These are phyloP conservation scores for Aspergillus bombycis DNA, from an alignment of 2,329 filamentous ascomycete genomes.

Conservation along the genomic window DNA sequence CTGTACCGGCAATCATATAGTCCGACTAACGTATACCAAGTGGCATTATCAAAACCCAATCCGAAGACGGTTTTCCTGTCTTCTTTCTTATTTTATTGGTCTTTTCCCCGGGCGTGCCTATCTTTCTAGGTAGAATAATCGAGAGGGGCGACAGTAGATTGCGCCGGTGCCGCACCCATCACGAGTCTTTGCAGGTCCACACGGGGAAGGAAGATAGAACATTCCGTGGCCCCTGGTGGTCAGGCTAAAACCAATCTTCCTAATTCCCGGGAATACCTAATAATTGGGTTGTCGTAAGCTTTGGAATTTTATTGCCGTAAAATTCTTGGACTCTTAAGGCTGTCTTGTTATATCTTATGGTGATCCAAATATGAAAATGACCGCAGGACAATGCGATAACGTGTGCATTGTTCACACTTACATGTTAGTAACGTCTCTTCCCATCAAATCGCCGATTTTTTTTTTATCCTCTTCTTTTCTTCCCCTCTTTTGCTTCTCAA, in stretches of 20 bases:
- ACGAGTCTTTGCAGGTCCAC: neutral
- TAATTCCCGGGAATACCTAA: constrained; percentile 22
- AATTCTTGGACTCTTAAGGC: neutral
- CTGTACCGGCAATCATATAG: neutral
- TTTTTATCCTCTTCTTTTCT: too few species aligned
- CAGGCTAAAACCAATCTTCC: constrained; percentile 23
- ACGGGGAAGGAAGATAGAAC: constrained; percentile 23
- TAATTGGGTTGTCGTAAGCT: constrained; percentile 14
- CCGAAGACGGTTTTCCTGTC: neutral
- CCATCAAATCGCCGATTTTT: neutral
- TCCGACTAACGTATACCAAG: neutral
- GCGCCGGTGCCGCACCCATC: neutral
- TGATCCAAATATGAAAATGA: neutral
- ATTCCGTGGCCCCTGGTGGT: constrained; percentile 23
- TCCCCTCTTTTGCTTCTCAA: neutral
- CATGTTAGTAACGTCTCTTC: neutral
- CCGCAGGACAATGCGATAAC: neutral
- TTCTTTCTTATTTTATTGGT: neutral
- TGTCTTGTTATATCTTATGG: neutral
- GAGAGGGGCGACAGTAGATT: neutral
- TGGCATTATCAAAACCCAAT: too few species aligned
- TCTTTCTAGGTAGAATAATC: neutral
- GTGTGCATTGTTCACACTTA: neutral
- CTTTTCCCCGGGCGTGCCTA: too few species aligned
- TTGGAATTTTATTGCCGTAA: neutral